Conservation (phyloP, 2,329 filamentous ascomycete genomes). For the Aaosphaeria arxii region DNA sequence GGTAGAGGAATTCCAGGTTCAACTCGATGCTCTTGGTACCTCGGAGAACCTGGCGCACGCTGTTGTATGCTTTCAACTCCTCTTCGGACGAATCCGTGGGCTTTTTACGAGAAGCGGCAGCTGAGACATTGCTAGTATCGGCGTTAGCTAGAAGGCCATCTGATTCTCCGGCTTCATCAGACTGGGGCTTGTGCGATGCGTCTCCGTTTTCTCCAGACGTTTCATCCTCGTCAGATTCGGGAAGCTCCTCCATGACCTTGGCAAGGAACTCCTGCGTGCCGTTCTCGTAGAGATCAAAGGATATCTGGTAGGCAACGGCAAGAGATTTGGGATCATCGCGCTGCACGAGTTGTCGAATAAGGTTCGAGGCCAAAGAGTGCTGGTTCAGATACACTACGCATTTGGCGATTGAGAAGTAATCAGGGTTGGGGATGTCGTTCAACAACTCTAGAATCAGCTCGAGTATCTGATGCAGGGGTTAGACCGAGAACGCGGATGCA, state of each 20-base stretch:
- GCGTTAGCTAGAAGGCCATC: constrained; percentile 58
- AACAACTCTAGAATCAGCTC: constrained; percentile 92
- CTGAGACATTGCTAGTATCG: constrained; percentile 53
- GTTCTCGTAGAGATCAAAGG: constrained; percentile 97
- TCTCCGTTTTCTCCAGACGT: constrained; percentile 38
- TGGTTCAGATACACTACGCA: constrained; percentile 96
- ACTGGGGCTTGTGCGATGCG: constrained; percentile 27
- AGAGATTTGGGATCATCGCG: constrained; percentile 75
- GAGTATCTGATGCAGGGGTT: constrained; percentile 60
- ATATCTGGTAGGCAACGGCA: constrained; percentile 92
- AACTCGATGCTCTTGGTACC: constrained; percentile 92
- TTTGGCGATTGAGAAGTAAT: constrained; percentile 97
- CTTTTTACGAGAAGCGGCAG: constrained; percentile 43
- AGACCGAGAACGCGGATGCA: constrained; percentile 2
- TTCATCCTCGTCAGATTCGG: constrained; percentile 50
- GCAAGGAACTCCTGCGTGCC: constrained; percentile 94
- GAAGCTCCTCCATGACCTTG: constrained; percentile 81
- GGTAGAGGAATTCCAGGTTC: constrained; percentile 93
- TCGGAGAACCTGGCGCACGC: constrained; percentile 65
- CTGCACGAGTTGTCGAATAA: constrained; percentile 77
- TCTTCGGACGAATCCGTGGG: constrained; percentile 46
- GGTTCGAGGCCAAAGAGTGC: constrained; percentile 82
- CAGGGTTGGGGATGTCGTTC: constrained; percentile 85
- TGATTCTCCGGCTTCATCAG: constrained; percentile 54
- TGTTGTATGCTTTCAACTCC: constrained; percentile 53